Evolutionary conservation across 768 basidiomycete genomes (phyloP).

Genomic region (Grammothele lineata): DNA sequence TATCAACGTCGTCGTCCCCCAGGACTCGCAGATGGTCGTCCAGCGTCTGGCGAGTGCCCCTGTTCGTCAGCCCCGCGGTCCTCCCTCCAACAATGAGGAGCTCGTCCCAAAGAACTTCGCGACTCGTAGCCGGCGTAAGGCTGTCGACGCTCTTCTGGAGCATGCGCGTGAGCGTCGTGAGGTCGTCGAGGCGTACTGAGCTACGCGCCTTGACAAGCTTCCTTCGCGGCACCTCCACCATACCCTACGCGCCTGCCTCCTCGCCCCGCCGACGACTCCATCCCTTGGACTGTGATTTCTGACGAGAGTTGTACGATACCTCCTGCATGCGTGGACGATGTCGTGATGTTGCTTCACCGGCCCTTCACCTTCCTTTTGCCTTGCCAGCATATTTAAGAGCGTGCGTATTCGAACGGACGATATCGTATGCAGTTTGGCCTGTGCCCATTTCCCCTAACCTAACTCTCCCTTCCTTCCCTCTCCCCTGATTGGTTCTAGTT

Average conservation of each 20-base stretch:
- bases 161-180: slow-evolving; percentile 79
- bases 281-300: slow-evolving; percentile 6
- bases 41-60: slow-evolving; percentile 62
- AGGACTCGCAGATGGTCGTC: slow-evolving; percentile 34
- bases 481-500: slow-evolving; percentile 14
- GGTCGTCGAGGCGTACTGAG: slow-evolving; percentile 64
- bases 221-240: neutral
- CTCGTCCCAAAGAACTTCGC: slow-evolving; percentile 89
- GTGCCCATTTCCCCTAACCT: slow-evolving; percentile 6
- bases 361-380: slow-evolving; percentile 12
- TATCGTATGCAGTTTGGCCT: slow-evolving; percentile 17
- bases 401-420: slow-evolving; percentile 18
- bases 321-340: slow-evolving; percentile 16
- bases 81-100: slow-evolving; percentile 83
- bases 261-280: slow-evolving; percentile 9
- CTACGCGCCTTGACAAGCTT: neutral
- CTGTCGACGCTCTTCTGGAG: slow-evolving; percentile 79
- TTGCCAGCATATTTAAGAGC: slow-evolving; percentile 20
- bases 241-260: slow-evolving; percentile 1
- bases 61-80: slow-evolving; percentile 82
- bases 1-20: slow-evolving; percentile 33
- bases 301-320: slow-evolving; percentile 20
- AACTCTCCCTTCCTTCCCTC: slow-evolving; percentile 17
- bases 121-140: slow-evolving; percentile 77
- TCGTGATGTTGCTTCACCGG: neutral